These are phyloP conservation scores for Nannochloris sp. DNA, from an alignment of 139 green algal genomes.

Conservation along the genomic window DNA sequence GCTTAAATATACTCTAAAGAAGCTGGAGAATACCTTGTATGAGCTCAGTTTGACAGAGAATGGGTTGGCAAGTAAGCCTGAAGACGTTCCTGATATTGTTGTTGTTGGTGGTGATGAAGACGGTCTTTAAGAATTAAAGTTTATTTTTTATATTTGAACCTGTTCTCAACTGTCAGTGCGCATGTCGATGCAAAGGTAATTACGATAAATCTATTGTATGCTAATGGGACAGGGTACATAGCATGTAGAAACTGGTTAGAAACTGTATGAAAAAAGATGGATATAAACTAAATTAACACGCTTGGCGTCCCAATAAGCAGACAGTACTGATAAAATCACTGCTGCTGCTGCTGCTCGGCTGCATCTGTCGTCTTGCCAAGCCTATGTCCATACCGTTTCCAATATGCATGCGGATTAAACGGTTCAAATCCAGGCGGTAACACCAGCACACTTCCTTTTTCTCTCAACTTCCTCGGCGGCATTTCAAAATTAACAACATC, in stretches of 20 bases:
- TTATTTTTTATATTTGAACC: too few relatives aligned
- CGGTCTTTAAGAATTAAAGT: too few relatives aligned
- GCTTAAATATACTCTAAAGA: constrained; percentile 76
- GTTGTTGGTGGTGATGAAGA: too few relatives aligned
- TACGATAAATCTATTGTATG: too few relatives aligned
- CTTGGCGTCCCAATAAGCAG: too few relatives aligned
- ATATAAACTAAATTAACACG: too few relatives aligned
- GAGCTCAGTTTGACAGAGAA: constrained; percentile 58
- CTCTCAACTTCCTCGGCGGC: constrained; percentile 40
- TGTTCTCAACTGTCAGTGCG: too few relatives aligned
- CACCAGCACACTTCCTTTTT: constrained; percentile 45
- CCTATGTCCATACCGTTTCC: constrained; percentile 30
- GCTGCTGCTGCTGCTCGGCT: not conserved
- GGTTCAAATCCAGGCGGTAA: constrained; percentile 63
- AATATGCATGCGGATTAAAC: constrained; percentile 58
- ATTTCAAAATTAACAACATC: constrained; percentile 51
- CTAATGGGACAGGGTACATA: too few relatives aligned
- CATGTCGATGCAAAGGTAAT: too few relatives aligned
- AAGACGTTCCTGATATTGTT: not conserved
- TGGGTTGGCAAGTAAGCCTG: constrained; percentile 13
- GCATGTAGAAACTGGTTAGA: too few relatives aligned
- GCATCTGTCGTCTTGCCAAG: constrained; percentile 15
- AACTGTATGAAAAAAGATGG: too few relatives aligned
- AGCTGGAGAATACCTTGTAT: constrained; percentile 67
- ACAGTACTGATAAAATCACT: too few relatives aligned